A percentile compares a stretch with the other conserved stretches of the same genome.
Evolutionary conservation across 2,329 filamentous ascomycete genomes (phyloP).

Genomic region (Trichophyton verrucosum): DNA sequence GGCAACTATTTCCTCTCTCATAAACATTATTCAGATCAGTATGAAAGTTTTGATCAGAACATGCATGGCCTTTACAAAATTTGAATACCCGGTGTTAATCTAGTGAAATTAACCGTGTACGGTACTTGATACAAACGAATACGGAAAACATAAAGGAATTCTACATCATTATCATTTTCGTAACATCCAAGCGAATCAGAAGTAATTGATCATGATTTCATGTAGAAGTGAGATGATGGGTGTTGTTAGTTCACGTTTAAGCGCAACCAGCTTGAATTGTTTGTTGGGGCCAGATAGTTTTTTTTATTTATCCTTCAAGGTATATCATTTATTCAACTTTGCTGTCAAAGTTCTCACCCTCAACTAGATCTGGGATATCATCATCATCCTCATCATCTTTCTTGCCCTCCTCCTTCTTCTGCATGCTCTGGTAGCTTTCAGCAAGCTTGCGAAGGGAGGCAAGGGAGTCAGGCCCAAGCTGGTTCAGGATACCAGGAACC

Average conservation of each 20-base stretch:
- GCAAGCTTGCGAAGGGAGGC: constrained; percentile 96
- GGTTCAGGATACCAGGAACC: constrained; percentile 97
- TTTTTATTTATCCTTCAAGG: background rate
- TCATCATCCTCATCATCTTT: constrained; percentile 57
- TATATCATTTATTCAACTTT: constrained; percentile 65
- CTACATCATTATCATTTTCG: background rate
- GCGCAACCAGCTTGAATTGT: background rate
- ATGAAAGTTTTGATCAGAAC: background rate
- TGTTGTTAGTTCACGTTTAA: background rate
- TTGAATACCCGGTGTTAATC: background rate
- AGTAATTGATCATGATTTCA: background rate
- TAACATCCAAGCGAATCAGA: background rate
- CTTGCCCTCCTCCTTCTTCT: constrained; percentile 78
- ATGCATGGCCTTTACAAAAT: background rate
- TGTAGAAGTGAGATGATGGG: background rate
- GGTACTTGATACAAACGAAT: background rate
- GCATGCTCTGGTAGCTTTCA: constrained; percentile 98
- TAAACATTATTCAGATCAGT: background rate
- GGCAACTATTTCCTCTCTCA: background rate
- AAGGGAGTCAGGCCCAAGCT: constrained; percentile 95
- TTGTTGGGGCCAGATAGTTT: background rate
- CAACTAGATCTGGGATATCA: constrained; percentile 93
- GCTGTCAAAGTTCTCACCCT: constrained; percentile 95
- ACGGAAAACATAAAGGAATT: background rate
- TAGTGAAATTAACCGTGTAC: background rate